Conservation (phyloP, 345 rosid genomes). For the Populus ilicifolia region DNA sequence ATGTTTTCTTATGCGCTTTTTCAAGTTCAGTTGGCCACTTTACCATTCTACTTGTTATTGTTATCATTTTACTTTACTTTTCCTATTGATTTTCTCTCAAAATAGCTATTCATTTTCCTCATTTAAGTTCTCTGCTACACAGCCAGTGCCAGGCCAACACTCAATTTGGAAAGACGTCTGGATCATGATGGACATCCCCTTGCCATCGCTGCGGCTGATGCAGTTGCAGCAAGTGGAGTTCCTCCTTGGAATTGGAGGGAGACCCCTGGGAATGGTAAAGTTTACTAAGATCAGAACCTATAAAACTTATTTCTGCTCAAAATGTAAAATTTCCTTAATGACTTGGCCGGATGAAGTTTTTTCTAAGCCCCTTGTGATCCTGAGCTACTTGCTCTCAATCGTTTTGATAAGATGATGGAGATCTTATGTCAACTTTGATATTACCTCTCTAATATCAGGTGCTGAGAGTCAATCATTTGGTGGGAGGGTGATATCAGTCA, state of each 20-base stretch:
- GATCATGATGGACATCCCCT: conserved; percentile 97
- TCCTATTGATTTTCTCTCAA: conserved; percentile 7
- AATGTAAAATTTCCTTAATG: conserved; percentile 3
- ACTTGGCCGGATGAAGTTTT: background rate
- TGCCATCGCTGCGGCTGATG: conserved; percentile 81
- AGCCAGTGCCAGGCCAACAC: conserved; percentile 76
- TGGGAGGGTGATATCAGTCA: conserved; percentile 88
- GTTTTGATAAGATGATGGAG: background rate
- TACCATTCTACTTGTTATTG: background rate
- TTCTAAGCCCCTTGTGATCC: background rate
- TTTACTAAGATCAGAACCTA: conserved; percentile 9
- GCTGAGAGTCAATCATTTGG: conserved; percentile 69
- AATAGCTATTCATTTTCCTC: conserved; percentile 13
- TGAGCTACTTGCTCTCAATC: background rate
- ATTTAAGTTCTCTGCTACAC: conserved; percentile 35
- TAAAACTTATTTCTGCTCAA: background rate
- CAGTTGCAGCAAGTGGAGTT: conserved; percentile 76
- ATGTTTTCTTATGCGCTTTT: background rate
- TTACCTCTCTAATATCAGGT: conserved; percentile 32
- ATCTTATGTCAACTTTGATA: background rate
- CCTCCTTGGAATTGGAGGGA: conserved; percentile 99
- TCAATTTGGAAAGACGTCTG: conserved; percentile 91
- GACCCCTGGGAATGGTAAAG: conserved; percentile 77
- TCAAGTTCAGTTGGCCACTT: background rate
- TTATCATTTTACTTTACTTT: conserved; percentile 8